Conservation (phyloP, 2,329 filamentous ascomycete genomes). For the Pseudogymnoascus sp. region DNA sequence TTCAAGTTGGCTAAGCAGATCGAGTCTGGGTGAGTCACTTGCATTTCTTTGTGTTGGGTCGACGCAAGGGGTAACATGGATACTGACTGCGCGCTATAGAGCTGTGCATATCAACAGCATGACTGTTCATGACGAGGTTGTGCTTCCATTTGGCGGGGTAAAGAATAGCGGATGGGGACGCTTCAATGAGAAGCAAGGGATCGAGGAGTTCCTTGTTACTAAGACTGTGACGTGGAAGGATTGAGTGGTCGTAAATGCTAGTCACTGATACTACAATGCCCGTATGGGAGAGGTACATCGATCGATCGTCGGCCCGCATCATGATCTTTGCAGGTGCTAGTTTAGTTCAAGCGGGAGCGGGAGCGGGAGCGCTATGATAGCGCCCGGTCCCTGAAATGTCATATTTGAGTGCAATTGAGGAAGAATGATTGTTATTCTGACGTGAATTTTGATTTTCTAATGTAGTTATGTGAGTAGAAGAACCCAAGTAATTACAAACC, state of each 20-base stretch:
- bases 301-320: background rate
- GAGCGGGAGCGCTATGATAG: background rate
- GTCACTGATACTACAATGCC: background rate
- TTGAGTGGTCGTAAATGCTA: background rate
- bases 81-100: constrained; percentile 15
- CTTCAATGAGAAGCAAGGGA: constrained; percentile 37
- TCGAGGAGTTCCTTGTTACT: constrained; percentile 38
- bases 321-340: background rate
- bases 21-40: constrained; percentile 6
- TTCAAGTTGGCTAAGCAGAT: constrained; percentile 11
- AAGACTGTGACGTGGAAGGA: constrained; percentile 32
- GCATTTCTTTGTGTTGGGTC: background rate
- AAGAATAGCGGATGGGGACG: constrained; percentile 42
- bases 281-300: background rate
- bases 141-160: constrained; percentile 40
- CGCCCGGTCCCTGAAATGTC: background rate
- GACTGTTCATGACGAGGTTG: constrained; percentile 41
- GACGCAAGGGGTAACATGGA: background rate
- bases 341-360: background rate
- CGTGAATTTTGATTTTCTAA: background rate
- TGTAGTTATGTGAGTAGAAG: background rate
- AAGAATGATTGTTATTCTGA: background rate
- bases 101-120: constrained; percentile 44
- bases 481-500: background rate
- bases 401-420: background rate